Conservation (phyloP, 495 filamentous ascomycete species). For the Friedmanniomyces simplex region DNA sequence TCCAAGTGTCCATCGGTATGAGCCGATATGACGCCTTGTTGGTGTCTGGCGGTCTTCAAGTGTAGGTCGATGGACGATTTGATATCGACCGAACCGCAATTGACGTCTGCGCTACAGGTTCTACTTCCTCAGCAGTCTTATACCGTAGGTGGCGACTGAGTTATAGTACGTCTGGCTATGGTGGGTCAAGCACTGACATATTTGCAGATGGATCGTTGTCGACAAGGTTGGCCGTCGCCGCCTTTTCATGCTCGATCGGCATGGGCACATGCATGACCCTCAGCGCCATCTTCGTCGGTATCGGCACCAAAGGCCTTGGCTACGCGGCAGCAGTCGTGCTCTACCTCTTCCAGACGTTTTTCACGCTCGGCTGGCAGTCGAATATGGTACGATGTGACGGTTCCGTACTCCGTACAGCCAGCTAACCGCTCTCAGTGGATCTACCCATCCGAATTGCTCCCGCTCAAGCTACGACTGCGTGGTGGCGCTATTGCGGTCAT, state of each 20-base stretch:
- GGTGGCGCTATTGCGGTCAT: conserved; percentile 16
- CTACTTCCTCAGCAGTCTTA: conserved; percentile 14
- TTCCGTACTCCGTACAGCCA: background rate
- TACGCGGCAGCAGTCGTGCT: conserved; percentile 17
- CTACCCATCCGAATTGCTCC: conserved; percentile 16
- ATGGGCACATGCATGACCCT: conserved; percentile 18
- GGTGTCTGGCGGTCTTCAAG: conserved; percentile 17
- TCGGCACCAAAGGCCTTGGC: conserved; percentile 15
- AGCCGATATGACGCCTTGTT: conserved; percentile 12
- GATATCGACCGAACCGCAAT: background rate
- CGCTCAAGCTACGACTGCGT: conserved; percentile 10
- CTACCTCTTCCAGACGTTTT: conserved; percentile 20
- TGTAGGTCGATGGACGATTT: background rate
- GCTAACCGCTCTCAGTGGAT: background rate
- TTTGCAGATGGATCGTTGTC: conserved; percentile 3
- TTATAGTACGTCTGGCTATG: background rate
- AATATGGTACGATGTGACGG: conserved; percentile 11
- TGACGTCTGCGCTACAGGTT: background rate
- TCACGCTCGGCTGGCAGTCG: conserved; percentile 20
- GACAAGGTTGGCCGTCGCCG: conserved; percentile 14
- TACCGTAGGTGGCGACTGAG: background rate
- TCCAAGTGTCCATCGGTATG: conserved; percentile 18
- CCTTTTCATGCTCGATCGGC: conserved; percentile 18
- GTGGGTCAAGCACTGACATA: background rate
- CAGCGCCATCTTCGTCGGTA: conserved; percentile 17